Conservation (phyloP, 1,284 basidiomycete genomes). For the Irpex rosettiformis region DNA sequence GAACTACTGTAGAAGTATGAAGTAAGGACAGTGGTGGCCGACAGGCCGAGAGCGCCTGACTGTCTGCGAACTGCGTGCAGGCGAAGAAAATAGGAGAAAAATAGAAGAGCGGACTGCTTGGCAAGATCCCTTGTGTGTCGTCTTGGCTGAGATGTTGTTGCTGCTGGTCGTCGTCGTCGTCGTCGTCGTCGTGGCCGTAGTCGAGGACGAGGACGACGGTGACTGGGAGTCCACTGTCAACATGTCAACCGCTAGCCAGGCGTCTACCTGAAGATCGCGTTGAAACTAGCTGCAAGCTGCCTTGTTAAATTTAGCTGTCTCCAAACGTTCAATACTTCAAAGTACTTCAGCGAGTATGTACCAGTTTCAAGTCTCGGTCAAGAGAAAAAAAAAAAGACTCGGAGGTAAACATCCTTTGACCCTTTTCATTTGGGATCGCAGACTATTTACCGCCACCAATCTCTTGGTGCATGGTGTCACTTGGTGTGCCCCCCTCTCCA, state of each 20-base stretch:
- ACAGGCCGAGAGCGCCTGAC: not conserved
- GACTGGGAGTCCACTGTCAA: not conserved
- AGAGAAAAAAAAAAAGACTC: not conserved
- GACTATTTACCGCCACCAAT: not conserved
- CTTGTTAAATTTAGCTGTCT: no score
- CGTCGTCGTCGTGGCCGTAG: no score
- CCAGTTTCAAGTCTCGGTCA: no score
- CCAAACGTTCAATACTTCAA: no score
- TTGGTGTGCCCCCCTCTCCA: not conserved
- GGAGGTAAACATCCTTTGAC: not conserved
- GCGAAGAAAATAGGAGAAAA: not conserved
- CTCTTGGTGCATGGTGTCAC: not conserved
- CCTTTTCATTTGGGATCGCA: not conserved
- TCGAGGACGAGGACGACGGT: not conserved
- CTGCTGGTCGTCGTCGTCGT: no score
- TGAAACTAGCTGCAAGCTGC: not conserved
- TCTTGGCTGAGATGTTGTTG: not conserved
- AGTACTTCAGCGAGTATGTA: no score
- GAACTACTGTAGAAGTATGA: slow-evolving; percentile 6
- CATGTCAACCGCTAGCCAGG: not conserved
- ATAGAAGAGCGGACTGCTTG: not conserved
- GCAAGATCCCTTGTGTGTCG: not conserved
- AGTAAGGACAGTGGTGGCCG: slow-evolving; percentile 11
- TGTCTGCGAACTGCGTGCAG: not conserved
- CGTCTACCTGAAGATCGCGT: no score